phyloP scores from a whole-genome alignment of 2,329 filamentous ascomycete genomes.

The Colletotrichum shisoi region DNA sequence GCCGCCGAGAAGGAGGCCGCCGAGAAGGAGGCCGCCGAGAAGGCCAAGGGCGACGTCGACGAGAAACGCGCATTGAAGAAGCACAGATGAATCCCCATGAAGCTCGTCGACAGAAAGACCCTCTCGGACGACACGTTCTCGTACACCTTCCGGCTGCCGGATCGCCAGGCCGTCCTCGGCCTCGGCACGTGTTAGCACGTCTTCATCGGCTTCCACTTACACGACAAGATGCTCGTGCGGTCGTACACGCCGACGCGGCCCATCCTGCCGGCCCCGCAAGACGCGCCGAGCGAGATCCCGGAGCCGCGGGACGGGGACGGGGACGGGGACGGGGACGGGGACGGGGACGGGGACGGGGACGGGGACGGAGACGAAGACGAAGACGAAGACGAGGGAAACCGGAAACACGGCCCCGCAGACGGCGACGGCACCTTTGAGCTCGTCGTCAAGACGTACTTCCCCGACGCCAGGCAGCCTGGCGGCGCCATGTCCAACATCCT shows the following conservation, averaged over 20 bases:
- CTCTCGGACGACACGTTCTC: slow-evolving; percentile 55
- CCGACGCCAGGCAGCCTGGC: slow-evolving; percentile 56
- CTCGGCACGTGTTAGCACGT: slow-evolving; percentile 62
- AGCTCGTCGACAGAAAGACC: slow-evolving; percentile 49
- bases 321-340: too few relatives aligned
- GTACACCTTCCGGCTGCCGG: slow-evolving; percentile 58
- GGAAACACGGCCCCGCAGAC: slow-evolving; percentile 39
- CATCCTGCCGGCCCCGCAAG: slow-evolving; percentile 44
- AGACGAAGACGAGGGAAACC: background rate
- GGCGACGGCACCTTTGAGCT: slow-evolving; percentile 58
- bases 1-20: slow-evolving; percentile 52
- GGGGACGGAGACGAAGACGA: too few relatives aligned
- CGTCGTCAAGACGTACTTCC: slow-evolving; percentile 62
- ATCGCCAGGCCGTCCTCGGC: slow-evolving; percentile 52
- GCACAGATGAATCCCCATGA: slow-evolving; percentile 58
- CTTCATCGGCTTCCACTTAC: slow-evolving; percentile 61
- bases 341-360: background rate
- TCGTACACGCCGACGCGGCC: slow-evolving; percentile 61
- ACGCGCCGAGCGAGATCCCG: slow-evolving; percentile 2
- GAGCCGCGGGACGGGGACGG: background rate
- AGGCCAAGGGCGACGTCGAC: slow-evolving; percentile 44
- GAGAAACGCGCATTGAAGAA: slow-evolving; percentile 51
- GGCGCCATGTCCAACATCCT: slow-evolving; percentile 64
- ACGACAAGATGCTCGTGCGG: slow-evolving; percentile 59
- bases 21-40: slow-evolving; percentile 51